Evolutionary conservation across 805 yeast genomes (phyloP).

Genomic region (Saturnispora dispora): DNA sequence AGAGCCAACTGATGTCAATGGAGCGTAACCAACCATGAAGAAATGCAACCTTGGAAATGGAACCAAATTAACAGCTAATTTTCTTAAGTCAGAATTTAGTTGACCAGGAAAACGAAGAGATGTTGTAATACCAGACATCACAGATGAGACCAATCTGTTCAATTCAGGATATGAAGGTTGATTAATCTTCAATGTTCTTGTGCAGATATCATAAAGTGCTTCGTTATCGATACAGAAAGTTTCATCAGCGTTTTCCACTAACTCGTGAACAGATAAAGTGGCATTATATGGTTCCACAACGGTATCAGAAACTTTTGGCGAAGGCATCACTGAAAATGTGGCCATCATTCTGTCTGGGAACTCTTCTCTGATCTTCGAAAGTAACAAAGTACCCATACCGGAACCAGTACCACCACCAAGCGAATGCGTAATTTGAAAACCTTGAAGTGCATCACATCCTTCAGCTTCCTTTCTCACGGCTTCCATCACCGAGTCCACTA

Average conservation of each 20-base stretch:
- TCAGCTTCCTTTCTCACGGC: conserved; percentile 91
- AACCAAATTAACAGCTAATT: conserved; percentile 86
- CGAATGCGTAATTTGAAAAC: conserved; percentile 83
- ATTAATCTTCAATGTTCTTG: conserved; percentile 69
- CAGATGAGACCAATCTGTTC: conserved; percentile 76
- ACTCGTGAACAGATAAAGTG: conserved; percentile 80
- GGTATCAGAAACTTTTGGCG: conserved; percentile 85
- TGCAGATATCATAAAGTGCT: conserved; percentile 85
- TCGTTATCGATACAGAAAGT: conserved; percentile 94
- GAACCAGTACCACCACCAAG: conserved; percentile 94
- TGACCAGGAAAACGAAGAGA: conserved; percentile 93
- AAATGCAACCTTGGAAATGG: conserved; percentile 94
- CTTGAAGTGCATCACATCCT: conserved; percentile 86
- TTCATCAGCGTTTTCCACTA: conserved; percentile 85
- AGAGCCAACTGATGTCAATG: conserved; percentile 73
- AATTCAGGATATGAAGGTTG: conserved; percentile 75
- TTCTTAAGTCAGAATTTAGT: conserved; percentile 85
- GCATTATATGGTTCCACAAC: conserved; percentile 96
- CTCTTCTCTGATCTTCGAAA: conserved; percentile 82
- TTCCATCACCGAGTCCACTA: conserved; percentile 83
- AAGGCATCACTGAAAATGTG: conserved; percentile 87
- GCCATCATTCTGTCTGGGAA: conserved; percentile 96
- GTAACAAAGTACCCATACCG: conserved; percentile 87
- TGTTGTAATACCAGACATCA: conserved; percentile 93
- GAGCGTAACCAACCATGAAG: conserved; percentile 94